These are phyloP conservation scores for Fusarium sp. DNA, from an alignment of 2,329 filamentous ascomycete species.

Conservation along the genomic window DNA sequence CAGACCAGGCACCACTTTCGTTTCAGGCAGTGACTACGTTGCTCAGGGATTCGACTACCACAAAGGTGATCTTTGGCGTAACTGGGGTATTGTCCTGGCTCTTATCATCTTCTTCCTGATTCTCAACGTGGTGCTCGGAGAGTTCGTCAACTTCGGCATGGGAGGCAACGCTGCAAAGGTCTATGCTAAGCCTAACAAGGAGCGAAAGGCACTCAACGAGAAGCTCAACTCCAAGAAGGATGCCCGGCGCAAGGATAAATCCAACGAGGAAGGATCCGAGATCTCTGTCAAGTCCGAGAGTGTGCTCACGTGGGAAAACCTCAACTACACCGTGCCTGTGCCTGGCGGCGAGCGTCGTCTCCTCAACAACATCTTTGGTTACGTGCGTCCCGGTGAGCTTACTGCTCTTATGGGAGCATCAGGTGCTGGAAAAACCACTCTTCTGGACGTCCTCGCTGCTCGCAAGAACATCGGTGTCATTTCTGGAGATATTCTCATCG, in stretches of 20 bases:
- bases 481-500: slow-evolving; percentile 68
- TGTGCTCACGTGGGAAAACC: slow-evolving; percentile 87
- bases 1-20: slow-evolving; percentile 70
- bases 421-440: slow-evolving; percentile 88
- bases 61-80: slow-evolving; percentile 79
- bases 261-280: slow-evolving; percentile 61
- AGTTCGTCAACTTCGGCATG: slow-evolving; percentile 81
- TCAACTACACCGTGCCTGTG: slow-evolving; percentile 81
- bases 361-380: slow-evolving; percentile 71
- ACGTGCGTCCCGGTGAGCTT: slow-evolving; percentile 80
- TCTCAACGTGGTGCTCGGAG: slow-evolving; percentile 82
- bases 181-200: slow-evolving; percentile 77
- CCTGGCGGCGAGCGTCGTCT: slow-evolving; percentile 68
- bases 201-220: slow-evolving; percentile 75
- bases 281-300: slow-evolving; percentile 71
- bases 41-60: slow-evolving; percentile 75
- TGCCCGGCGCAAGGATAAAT: slow-evolving; percentile 63
- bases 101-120: slow-evolving; percentile 82
- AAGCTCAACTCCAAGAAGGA: slow-evolving; percentile 71
- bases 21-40: slow-evolving; percentile 79
- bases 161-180: slow-evolving; percentile 85
- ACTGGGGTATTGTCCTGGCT: slow-evolving; percentile 83
- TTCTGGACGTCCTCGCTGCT: slow-evolving; percentile 79
- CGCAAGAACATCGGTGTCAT: slow-evolving; percentile 74
- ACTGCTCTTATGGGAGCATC: slow-evolving; percentile 87